Evolutionary conservation across 108 stramenopile genomes (phyloP).

Genomic region (Pinguiococcus pyrenoidosus): DNA sequence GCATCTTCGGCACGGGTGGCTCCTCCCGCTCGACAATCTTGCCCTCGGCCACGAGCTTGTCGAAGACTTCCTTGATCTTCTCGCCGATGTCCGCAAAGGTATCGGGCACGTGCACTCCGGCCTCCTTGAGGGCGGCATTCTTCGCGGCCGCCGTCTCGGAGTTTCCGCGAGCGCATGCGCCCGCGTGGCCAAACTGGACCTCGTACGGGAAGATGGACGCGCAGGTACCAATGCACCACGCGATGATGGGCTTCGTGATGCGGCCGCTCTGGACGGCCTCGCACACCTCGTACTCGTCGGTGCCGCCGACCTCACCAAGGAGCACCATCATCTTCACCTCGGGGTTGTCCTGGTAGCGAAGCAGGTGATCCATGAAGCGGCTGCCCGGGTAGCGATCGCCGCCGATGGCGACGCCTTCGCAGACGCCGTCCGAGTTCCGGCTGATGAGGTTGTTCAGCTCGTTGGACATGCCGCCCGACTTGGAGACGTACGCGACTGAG

Average conservation of each 20-base stretch:
- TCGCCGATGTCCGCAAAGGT: slow-evolving; percentile 66
- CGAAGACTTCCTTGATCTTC: slow-evolving; percentile 47
- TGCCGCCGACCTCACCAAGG: slow-evolving; percentile 72
- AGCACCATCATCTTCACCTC: slow-evolving; percentile 61
- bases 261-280: slow-evolving; percentile 62
- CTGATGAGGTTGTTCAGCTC: slow-evolving; percentile 80
- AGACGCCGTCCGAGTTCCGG: slow-evolving; percentile 65
- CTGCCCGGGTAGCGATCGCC: slow-evolving; percentile 78
- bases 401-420: slow-evolving; percentile 77
- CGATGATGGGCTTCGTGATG: slow-evolving; percentile 69
- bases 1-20: slow-evolving; percentile 38
- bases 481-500: slow-evolving; percentile 72
- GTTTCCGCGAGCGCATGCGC: slow-evolving; percentile 61
- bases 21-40: slow-evolving; percentile 14
- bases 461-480: slow-evolving; percentile 75
- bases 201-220: slow-evolving; percentile 74
- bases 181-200: slow-evolving; percentile 83
- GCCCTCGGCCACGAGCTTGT: slow-evolving; percentile 12
- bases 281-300: slow-evolving; percentile 81
- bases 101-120: slow-evolving; percentile 63
- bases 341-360: slow-evolving; percentile 75
- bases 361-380: slow-evolving; percentile 67
- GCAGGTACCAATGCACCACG: slow-evolving; percentile 84
- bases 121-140: slow-evolving; percentile 54
- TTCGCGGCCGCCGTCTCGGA: slow-evolving; percentile 68